phyloP scores from a whole-genome alignment of 164 flowering plant species.

The Euptelea pleiosperma region DNA sequence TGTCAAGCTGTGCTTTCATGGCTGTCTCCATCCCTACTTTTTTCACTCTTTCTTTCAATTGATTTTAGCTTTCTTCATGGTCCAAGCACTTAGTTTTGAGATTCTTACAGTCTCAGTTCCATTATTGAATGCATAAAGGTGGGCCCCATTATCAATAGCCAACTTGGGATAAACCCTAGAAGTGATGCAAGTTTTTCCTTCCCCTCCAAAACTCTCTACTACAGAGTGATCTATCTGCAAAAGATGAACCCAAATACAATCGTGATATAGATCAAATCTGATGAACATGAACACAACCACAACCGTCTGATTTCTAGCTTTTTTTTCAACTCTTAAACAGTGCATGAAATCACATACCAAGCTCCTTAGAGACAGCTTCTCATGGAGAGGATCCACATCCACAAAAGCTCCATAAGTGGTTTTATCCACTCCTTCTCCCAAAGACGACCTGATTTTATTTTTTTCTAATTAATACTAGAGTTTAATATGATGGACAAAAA shows the following conservation, averaged over 20 bases:
- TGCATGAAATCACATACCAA: too few species aligned
- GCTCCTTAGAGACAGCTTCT: conserved; percentile 29
- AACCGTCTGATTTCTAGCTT: too few species aligned
- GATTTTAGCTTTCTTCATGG: conserved; percentile 31
- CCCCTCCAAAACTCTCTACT: conserved; percentile 37
- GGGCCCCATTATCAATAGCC: conserved; percentile 25
- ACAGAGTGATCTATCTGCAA: conserved; percentile 39
- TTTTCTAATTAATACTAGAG: too few species aligned
- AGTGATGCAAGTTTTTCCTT: conserved; percentile 30
- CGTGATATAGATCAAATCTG: too few species aligned
- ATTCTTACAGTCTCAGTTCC: conserved; percentile 23
- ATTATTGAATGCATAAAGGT: conserved; percentile 34
- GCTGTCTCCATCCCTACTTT: background rate
- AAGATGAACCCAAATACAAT: background rate
- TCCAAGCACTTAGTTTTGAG: conserved; percentile 30
- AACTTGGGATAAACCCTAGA: conserved; percentile 35
- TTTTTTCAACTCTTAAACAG: too few species aligned
- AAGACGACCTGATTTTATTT: conserved; percentile 23
- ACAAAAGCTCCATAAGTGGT: conserved; percentile 24
- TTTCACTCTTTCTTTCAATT: background rate
- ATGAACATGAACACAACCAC: too few species aligned
- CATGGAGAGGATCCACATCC: conserved; percentile 26
- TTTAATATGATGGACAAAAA: too few species aligned
- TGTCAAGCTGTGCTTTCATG: too few species aligned
- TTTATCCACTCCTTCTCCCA: conserved; percentile 16